Percentiles rank a stretch among this genome's conserved stretches.
Evolutionary conservation across 768 basidiomycete species (phyloP).

Genomic region (Russula sp.): DNA sequence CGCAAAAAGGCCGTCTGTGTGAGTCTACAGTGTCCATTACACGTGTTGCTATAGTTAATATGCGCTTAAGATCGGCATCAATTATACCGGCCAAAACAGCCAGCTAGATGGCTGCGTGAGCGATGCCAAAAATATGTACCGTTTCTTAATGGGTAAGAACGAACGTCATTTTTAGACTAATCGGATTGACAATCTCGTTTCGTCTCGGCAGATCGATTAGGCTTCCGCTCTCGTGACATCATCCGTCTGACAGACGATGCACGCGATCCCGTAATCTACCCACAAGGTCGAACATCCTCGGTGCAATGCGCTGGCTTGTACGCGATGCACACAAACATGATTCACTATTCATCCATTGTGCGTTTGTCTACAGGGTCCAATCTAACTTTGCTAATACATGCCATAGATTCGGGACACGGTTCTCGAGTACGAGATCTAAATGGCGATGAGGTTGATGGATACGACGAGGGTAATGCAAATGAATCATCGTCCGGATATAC

Average conservation of each 20-base stretch:
- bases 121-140: constrained; percentile 46
- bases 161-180: too few relatives aligned
- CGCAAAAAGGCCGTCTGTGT: constrained; percentile 45
- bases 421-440: constrained; percentile 45
- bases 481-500: not conserved
- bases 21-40: constrained; percentile 8
- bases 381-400: not conserved
- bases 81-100: constrained; percentile 41
- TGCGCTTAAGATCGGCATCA: constrained; percentile 44
- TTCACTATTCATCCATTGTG: constrained; percentile 44
- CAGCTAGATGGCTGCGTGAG: constrained; percentile 49
- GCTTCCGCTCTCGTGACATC: constrained; percentile 46
- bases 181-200: not conserved
- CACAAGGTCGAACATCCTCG: constrained; percentile 48
- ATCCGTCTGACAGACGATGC: constrained; percentile 50
- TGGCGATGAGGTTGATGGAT: constrained; percentile 44
- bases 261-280: constrained; percentile 41
- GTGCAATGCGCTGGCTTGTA: constrained; percentile 52
- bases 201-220: constrained; percentile 36
- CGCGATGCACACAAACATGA: constrained; percentile 46
- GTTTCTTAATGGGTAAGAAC: constrained; percentile 39
- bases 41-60: not conserved
- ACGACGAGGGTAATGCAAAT: constrained; percentile 35
- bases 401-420: constrained; percentile 47
- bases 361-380: not conserved